Percentiles rank a stretch among this genome's conserved stretches.
Conservation (phyloP, 306 rosid species). For the Calophaca sinica region DNA sequence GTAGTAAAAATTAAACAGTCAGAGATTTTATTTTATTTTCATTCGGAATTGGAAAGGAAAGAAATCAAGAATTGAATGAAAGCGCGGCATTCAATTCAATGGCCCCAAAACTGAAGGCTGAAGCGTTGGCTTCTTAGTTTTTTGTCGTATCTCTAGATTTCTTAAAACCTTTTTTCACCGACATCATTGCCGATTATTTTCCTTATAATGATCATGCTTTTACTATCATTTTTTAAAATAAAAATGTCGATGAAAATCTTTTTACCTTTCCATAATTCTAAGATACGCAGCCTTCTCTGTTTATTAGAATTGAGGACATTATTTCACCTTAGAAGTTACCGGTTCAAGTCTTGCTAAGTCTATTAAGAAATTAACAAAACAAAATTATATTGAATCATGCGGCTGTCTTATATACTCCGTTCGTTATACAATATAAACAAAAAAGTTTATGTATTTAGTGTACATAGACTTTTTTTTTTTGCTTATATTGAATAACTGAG, state of each 20-base stretch:
- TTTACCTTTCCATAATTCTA: too few relatives aligned
- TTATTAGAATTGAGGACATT: neutral
- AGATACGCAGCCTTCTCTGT: neutral
- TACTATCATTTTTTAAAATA: neutral
- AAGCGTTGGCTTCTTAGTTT: neutral
- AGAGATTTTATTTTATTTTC: conserved; percentile 31
- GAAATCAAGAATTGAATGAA: conserved; percentile 3
- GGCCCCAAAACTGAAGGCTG: neutral
- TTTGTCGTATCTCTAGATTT: neutral
- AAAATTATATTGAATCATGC: neutral
- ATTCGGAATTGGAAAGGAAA: neutral
- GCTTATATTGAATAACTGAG: too few relatives aligned
- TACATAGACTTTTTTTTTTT: too few relatives aligned
- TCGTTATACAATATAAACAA: too few relatives aligned
- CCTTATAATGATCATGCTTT: neutral
- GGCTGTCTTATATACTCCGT: neutral
- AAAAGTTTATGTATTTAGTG: too few relatives aligned
- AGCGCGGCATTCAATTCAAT: conserved; percentile 21
- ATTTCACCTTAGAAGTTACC: conserved; percentile 5
- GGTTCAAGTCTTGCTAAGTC: neutral
- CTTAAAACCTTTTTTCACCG: neutral
- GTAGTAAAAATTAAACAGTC: neutral
- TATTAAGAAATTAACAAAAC: neutral
- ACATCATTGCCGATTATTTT: neutral
- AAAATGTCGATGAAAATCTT: neutral